Evolutionary conservation across 495 filamentous ascomycete species (phyloP).

Genomic region (Cudoniella acicularis): DNA sequence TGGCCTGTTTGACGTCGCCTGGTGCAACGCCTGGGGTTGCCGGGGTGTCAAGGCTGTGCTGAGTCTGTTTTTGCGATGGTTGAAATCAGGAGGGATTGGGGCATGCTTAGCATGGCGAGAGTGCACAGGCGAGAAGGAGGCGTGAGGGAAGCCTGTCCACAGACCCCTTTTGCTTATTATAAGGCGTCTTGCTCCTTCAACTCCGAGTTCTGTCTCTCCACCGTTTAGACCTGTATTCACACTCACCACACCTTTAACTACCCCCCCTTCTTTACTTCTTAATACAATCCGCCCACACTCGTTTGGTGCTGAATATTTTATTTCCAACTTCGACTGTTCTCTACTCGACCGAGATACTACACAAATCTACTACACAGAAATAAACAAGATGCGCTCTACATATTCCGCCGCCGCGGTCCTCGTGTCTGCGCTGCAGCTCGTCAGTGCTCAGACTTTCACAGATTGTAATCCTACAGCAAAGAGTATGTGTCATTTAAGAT

Average conservation of each 20-base stretch:
- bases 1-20: background rate
- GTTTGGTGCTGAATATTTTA: background rate
- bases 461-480: constrained; percentile 23
- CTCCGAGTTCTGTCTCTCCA: background rate
- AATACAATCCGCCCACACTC: constrained; percentile 4
- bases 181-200: background rate
- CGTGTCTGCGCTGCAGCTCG: constrained; percentile 12
- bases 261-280: constrained; percentile 2
- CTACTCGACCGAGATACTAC: background rate
- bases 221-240: background rate
- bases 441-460: constrained; percentile 27
- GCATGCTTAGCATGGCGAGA: background rate
- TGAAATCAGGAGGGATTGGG: background rate
- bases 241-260: background rate
- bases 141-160: too few species aligned
- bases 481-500: constrained; percentile 18
- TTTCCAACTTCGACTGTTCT: background rate
- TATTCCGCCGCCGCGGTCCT: constrained; percentile 14
- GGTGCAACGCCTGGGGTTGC: background rate
- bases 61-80: background rate
- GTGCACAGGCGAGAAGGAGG: too few species aligned
- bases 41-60: constrained; percentile 1
- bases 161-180: background rate
- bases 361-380: background rate
- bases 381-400: constrained; percentile 18